A percentile compares a stretch with the other conserved stretches of the same genome.
These are phyloP conservation scores for Stemphylium beticola DNA, from an alignment of 2,329 filamentous ascomycete genomes.

Conservation along the genomic window DNA sequence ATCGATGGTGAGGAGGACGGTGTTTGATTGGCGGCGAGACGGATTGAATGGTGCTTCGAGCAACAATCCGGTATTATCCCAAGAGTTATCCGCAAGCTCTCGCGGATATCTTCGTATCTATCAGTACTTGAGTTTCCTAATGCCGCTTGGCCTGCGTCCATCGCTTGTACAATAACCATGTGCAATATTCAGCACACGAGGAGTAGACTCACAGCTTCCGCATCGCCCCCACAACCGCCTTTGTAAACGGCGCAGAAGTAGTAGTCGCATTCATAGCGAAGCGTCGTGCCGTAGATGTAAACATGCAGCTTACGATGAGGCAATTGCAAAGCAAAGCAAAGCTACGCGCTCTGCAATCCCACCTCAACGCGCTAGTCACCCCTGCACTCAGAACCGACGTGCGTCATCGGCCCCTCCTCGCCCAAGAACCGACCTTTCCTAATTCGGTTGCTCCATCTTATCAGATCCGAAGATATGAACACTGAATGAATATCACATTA, in stretches of 20 bases:
- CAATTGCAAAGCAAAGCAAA: slow-evolving; percentile 1
- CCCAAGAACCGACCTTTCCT: slow-evolving; percentile 8
- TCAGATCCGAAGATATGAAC: slow-evolving; percentile 43
- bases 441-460: slow-evolving; percentile 32
- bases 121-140: slow-evolving; percentile 7
- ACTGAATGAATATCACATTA: slow-evolving; percentile 23
- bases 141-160: not conserved
- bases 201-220: slow-evolving; percentile 69
- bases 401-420: slow-evolving; percentile 26
- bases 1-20: slow-evolving; percentile 84
- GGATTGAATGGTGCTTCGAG: slow-evolving; percentile 71
- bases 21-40: slow-evolving; percentile 64
- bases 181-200: not conserved
- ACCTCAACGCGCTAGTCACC: slow-evolving; percentile 6
- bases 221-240: slow-evolving; percentile 78
- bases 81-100: slow-evolving; percentile 83
- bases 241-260: slow-evolving; percentile 65
- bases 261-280: slow-evolving; percentile 51
- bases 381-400: slow-evolving; percentile 18
- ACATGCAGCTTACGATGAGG: slow-evolving; percentile 31
- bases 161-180: not conserved
- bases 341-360: slow-evolving; percentile 7
- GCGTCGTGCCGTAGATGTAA: slow-evolving; percentile 44
- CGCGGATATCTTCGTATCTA: slow-evolving; percentile 75
- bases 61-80: slow-evolving; percentile 92